Conservation (phyloP, 495 filamentous ascomycete genomes). For the Penicillium argentinense region DNA sequence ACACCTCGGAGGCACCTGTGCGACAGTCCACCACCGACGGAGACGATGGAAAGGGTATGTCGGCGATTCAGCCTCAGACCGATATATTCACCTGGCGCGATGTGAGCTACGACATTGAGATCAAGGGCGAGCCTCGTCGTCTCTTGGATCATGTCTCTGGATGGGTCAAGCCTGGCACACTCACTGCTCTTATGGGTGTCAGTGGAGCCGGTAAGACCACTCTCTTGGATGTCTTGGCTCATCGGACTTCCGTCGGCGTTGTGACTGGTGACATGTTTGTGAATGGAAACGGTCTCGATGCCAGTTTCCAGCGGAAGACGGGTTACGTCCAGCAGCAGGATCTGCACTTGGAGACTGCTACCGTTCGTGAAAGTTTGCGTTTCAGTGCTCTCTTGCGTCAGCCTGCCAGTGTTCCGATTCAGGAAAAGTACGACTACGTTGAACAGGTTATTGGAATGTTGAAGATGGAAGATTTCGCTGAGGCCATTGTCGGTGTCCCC, state of each 20-base stretch:
- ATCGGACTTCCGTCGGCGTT: constrained; percentile 48
- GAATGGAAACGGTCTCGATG: constrained; percentile 56
- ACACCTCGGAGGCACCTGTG: constrained; percentile 39
- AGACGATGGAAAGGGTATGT: constrained; percentile 47
- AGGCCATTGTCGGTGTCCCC: constrained; percentile 81
- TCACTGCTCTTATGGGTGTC: constrained; percentile 63
- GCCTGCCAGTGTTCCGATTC: constrained; percentile 61
- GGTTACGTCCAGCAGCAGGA: constrained; percentile 97
- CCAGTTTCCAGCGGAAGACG: constrained; percentile 84
- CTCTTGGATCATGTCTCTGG: constrained; percentile 64
- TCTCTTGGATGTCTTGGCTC: constrained; percentile 45
- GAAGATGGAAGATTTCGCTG: constrained; percentile 82
- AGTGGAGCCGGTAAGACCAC: constrained; percentile 62
- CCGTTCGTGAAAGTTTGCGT: constrained; percentile 78
- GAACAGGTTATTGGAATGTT: constrained; percentile 88
- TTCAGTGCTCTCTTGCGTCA: constrained; percentile 89
- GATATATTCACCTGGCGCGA: constrained; percentile 77
- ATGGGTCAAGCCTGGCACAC: constrained; percentile 64
- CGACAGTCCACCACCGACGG: neutral
- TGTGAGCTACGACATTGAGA: constrained; percentile 67
- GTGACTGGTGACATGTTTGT: constrained; percentile 54
- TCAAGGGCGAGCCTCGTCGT: constrained; percentile 59
- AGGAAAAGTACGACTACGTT: constrained; percentile 86
- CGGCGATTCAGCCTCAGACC: constrained; percentile 46
- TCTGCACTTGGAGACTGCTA: constrained; percentile 78